Percentiles rank a stretch among this genome's conserved stretches.
phyloP scores from a whole-genome alignment of 1,284 basidiomycete genomes.

The Cryptococcus neoformans region DNA sequence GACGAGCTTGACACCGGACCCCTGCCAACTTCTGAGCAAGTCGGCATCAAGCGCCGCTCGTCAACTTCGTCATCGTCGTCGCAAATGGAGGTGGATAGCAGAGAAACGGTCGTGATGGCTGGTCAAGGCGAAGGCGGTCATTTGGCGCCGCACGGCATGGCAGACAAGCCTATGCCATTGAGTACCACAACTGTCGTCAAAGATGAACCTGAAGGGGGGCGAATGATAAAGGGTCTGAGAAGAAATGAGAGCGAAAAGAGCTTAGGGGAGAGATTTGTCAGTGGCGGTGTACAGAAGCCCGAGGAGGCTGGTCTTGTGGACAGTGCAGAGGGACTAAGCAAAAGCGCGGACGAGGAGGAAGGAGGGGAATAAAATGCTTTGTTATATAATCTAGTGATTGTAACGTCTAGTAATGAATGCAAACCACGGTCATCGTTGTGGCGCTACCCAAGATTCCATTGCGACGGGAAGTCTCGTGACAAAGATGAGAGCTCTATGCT shows the following conservation, averaged over 20 bases:
- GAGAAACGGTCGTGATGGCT: slow-evolving; percentile 2
- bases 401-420: not conserved
- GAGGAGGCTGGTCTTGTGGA: not conserved
- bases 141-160: slow-evolving; percentile 47
- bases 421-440: not conserved
- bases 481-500: not conserved
- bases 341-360: not conserved
- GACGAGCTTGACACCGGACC: slow-evolving; percentile 51
- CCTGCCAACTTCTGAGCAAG: slow-evolving; percentile 7
- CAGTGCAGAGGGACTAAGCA: not conserved
- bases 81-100: not conserved
- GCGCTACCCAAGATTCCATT: not conserved
- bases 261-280: slow-evolving; percentile 24
- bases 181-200: slow-evolving; percentile 40
- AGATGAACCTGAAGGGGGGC: slow-evolving; percentile 5
- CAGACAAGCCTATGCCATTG: slow-evolving; percentile 43
- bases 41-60: slow-evolving; percentile 1
- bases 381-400: too few species aligned
- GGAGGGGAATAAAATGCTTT: not conserved
- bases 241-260: slow-evolving; percentile 16
- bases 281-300: slow-evolving; percentile 16
- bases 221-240: slow-evolving; percentile 38
- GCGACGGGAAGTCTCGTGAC: too few species aligned
- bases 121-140: slow-evolving; percentile 42
- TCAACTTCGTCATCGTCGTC: not conserved